phyloP scores from a whole-genome alignment of 2,329 filamentous ascomycete genomes.

The Fusarium anthophilum region DNA sequence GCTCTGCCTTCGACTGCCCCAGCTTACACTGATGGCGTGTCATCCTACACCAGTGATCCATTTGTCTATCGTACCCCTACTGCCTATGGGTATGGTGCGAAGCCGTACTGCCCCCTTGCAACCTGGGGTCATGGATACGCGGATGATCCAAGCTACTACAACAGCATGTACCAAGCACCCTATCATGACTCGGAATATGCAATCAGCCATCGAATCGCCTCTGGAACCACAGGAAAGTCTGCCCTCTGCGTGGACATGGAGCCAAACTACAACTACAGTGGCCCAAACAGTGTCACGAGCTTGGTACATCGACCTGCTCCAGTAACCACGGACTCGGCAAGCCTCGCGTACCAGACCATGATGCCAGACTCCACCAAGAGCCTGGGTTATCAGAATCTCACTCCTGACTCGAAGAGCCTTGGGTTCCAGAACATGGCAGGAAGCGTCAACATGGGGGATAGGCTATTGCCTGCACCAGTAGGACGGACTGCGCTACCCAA shows the following conservation, averaged over 20 bases:
- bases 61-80: conserved; percentile 34
- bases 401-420: neutral
- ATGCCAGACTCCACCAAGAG: conserved; percentile 13
- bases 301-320: conserved; percentile 23
- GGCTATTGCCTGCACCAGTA: conserved; percentile 31
- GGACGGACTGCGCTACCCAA: conserved; percentile 30
- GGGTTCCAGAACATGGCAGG: conserved; percentile 36
- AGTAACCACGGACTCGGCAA: conserved; percentile 7
- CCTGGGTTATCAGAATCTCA: neutral
- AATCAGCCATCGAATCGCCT: conserved; percentile 42
- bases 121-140: conserved; percentile 41
- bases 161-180: conserved; percentile 36
- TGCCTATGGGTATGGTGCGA: conserved; percentile 39
- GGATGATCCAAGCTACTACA: conserved; percentile 41
- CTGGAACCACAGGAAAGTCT: conserved; percentile 30
- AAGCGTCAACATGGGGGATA: conserved; percentile 30
- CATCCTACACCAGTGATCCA: conserved; percentile 23
- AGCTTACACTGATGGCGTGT: conserved; percentile 33
- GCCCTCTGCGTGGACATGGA: conserved; percentile 43
- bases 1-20: conserved; percentile 16
- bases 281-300: conserved; percentile 16
- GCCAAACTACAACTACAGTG: conserved; percentile 40
- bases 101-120: conserved; percentile 38
- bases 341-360: conserved; percentile 2
- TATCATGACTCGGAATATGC: conserved; percentile 41